Conservation (phyloP, 768 basidiomycete species). For the Psilocybe tampanensis region DNA sequence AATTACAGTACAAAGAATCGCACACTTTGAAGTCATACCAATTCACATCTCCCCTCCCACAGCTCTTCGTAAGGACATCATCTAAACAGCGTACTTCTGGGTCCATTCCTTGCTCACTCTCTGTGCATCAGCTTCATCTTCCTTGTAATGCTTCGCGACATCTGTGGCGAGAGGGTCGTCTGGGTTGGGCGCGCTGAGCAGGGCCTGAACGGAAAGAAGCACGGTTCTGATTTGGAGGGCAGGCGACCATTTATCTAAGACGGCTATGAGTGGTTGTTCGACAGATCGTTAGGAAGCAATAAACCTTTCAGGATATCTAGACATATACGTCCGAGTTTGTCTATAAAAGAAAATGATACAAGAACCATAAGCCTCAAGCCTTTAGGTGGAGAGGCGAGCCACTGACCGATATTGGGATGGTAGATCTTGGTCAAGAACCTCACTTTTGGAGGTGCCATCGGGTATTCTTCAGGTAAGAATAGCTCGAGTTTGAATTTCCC, state of each 20-base stretch:
- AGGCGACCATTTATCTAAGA: slow-evolving; percentile 96
- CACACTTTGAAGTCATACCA: background rate
- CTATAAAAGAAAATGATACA: slow-evolving; percentile 39
- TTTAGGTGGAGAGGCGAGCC: background rate
- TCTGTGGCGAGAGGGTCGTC: slow-evolving; percentile 95
- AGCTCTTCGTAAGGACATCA: too few species aligned
- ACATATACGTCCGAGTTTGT: slow-evolving; percentile 98
- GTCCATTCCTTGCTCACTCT: slow-evolving; percentile 96
- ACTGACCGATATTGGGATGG: slow-evolving; percentile 97
- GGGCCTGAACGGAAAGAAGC: slow-evolving; percentile 94
- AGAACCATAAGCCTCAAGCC: background rate
- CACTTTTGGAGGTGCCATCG: slow-evolving; percentile 99
- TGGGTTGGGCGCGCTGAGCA: slow-evolving; percentile 94
- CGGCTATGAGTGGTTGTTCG: slow-evolving; percentile 3
- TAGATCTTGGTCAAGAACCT: slow-evolving; percentile 98
- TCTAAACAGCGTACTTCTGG: slow-evolving; percentile 69
- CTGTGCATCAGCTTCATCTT: slow-evolving; percentile 93
- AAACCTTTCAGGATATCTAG: slow-evolving; percentile 95
- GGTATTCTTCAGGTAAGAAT: slow-evolving; percentile 98
- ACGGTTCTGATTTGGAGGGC: slow-evolving; percentile 99
- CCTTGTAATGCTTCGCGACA: slow-evolving; percentile 98
- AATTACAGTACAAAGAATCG: background rate
- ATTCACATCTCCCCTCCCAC: background rate
- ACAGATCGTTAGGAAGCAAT: background rate
- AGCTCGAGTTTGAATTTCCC: slow-evolving; percentile 96